These are phyloP conservation scores for Chaetomiaceae sp. DNA, from an alignment of 2,329 filamentous ascomycete genomes.

Conservation along the genomic window DNA sequence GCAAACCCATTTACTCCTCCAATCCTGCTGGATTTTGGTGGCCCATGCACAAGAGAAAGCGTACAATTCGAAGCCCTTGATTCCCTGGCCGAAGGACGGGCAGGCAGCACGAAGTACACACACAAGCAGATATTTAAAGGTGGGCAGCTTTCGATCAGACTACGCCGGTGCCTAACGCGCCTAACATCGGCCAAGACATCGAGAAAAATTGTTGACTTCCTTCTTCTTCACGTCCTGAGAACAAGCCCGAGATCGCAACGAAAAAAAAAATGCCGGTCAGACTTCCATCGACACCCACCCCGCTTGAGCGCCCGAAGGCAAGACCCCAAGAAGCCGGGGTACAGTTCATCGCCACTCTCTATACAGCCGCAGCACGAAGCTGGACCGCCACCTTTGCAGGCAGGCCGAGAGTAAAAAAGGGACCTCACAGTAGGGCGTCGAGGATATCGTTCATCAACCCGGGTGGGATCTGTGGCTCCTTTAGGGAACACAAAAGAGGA, in stretches of 20 bases:
- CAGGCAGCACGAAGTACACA: too few relatives aligned
- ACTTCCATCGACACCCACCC: constrained; percentile 84
- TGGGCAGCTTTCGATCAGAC: too few relatives aligned
- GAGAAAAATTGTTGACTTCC: background rate
- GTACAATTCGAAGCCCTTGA: too few relatives aligned
- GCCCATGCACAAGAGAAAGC: too few relatives aligned
- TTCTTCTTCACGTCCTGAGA: constrained; percentile 49
- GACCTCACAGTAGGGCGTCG: constrained; percentile 79
- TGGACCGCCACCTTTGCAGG: constrained; percentile 55
- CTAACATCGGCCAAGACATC: too few relatives aligned
- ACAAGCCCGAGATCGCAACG: constrained; percentile 44
- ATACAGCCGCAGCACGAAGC: constrained; percentile 48
- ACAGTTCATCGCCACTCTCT: constrained; percentile 95
- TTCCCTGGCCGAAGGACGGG: too few relatives aligned
- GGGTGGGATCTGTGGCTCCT: constrained; percentile 91
- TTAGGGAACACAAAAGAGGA: constrained; percentile 87
- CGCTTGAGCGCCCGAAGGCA: constrained; percentile 69
- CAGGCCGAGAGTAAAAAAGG: constrained; percentile 54
- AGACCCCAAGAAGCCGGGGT: constrained; percentile 57
- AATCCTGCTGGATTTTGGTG: too few relatives aligned
- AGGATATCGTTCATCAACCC: constrained; percentile 92
- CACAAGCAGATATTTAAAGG: too few relatives aligned
- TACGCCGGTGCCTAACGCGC: too few relatives aligned
- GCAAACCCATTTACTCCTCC: too few relatives aligned
- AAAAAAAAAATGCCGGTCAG: constrained; percentile 70